Conservation (phyloP, 2,329 filamentous ascomycete genomes). For the Aspergillus spinulosporus region DNA sequence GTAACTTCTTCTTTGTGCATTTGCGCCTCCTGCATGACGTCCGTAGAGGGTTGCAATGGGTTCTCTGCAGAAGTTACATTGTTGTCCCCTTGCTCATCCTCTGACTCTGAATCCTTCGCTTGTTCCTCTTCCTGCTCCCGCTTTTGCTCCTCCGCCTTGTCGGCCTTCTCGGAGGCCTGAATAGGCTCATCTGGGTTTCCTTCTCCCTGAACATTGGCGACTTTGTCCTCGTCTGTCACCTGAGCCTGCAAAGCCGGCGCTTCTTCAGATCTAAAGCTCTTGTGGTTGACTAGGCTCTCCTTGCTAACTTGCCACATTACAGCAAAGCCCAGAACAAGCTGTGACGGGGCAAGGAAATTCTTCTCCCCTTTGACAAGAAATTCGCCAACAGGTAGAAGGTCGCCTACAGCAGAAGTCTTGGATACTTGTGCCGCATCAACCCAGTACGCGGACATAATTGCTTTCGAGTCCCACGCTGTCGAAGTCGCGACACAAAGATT, state of each 20-base stretch:
- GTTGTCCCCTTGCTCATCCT: no score
- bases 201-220: slow-evolving; percentile 28
- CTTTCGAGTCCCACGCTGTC: slow-evolving; percentile 93
- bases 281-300: slow-evolving; percentile 77
- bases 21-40: slow-evolving; percentile 21
- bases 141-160: slow-evolving; percentile 19
- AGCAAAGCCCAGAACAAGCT: slow-evolving; percentile 82
- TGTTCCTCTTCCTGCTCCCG: slow-evolving; percentile 21
- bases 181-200: slow-evolving; percentile 14
- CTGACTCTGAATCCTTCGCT: slow-evolving; percentile 7
- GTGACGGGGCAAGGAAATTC: slow-evolving; percentile 85
- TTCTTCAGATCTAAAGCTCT: slow-evolving; percentile 65
- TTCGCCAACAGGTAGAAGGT: slow-evolving; percentile 73
- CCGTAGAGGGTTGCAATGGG: slow-evolving; percentile 21
- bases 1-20: slow-evolving; percentile 29
- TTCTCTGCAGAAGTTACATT: slow-evolving; percentile 16
- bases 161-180: slow-evolving; percentile 12
- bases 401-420: slow-evolving; percentile 76
- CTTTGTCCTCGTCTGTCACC: slow-evolving; percentile 27
- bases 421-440: slow-evolving; percentile 86
- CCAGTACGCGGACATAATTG: slow-evolving; percentile 95
- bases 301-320: slow-evolving; percentile 87
- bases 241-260: slow-evolving; percentile 21
- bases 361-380: slow-evolving; percentile 85
- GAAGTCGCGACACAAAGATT: slow-evolving; percentile 81